A percentile compares a stretch with the other conserved stretches of the same genome.
Conservation (phyloP, 1,284 basidiomycete species). For the Malassezia pachydermatis region DNA sequence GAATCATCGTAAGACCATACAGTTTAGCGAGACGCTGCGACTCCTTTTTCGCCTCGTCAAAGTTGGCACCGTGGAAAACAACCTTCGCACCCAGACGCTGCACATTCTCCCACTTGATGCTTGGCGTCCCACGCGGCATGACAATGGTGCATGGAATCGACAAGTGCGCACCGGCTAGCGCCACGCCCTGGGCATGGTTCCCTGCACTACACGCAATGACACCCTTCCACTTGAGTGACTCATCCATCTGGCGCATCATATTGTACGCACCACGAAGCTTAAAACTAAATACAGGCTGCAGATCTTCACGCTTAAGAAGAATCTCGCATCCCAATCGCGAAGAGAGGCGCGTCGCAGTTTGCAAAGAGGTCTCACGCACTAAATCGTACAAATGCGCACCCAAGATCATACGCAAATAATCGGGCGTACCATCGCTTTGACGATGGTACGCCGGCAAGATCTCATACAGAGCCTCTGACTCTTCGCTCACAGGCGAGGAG, state of each 20-base stretch:
- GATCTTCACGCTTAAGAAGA: slow-evolving; percentile 85
- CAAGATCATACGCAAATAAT: slow-evolving; percentile 86
- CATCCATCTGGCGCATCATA: slow-evolving; percentile 81
- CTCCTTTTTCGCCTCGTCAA: slow-evolving; percentile 92
- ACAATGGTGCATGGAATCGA: slow-evolving; percentile 92
- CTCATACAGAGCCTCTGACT: slow-evolving; percentile 52
- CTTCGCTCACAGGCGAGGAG: not conserved
- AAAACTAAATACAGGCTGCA: slow-evolving; percentile 97
- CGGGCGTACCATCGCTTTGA: slow-evolving; percentile 64
- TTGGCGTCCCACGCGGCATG: slow-evolving; percentile 89
- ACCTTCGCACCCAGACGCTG: slow-evolving; percentile 85
- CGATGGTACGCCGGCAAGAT: slow-evolving; percentile 61
- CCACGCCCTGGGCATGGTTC: slow-evolving; percentile 97
- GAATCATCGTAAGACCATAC: slow-evolving; percentile 79
- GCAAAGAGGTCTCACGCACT: slow-evolving; percentile 80
- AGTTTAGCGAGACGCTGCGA: slow-evolving; percentile 70
- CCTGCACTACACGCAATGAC: slow-evolving; percentile 96
- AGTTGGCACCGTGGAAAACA: slow-evolving; percentile 80
- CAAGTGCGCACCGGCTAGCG: slow-evolving; percentile 75
- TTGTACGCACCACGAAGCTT: slow-evolving; percentile 90
- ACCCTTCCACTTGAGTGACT: slow-evolving; percentile 89
- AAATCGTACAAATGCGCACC: slow-evolving; percentile 90
- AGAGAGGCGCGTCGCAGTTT: slow-evolving; percentile 74
- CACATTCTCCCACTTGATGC: slow-evolving; percentile 92
- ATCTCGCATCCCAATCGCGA: slow-evolving; percentile 80